Evolutionary conservation across 768 basidiomycete species (phyloP).

Genomic region (Pisolithus sp.): DNA sequence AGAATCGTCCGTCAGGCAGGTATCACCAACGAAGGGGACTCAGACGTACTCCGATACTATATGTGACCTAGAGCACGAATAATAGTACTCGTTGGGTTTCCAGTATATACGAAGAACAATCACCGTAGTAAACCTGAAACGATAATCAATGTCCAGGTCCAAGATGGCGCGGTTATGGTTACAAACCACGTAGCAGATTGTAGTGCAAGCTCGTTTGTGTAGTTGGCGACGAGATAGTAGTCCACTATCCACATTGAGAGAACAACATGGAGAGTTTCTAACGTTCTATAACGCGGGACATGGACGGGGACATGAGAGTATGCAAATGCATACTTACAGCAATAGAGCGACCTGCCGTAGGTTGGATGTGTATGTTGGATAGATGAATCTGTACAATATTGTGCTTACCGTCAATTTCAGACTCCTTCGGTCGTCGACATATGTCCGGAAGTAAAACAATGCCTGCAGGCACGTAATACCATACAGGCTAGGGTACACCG

Average conservation of each 20-base stretch:
- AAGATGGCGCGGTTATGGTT: neutral
- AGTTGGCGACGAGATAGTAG: slow-evolving; percentile 1
- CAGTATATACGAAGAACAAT: neutral
- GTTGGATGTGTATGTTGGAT: neutral
- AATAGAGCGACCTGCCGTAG: slow-evolving; percentile 1
- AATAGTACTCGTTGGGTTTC: neutral
- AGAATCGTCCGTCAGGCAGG: neutral
- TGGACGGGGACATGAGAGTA: too few relatives aligned
- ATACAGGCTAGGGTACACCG: slow-evolving; percentile 15
- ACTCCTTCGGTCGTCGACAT: neutral
- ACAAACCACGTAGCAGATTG: slow-evolving; percentile 3
- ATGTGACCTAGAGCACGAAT: neutral
- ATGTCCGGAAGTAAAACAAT: slow-evolving; percentile 8
- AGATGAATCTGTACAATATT: neutral
- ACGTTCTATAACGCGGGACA: neutral
- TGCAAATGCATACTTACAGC: neutral
- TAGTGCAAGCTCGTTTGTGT: neutral
- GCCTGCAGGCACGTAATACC: slow-evolving; percentile 10
- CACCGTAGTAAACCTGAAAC: neutral
- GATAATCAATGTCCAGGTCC: neutral
- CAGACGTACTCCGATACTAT: slow-evolving; percentile 1
- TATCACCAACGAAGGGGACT: too few relatives aligned
- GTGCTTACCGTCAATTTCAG: slow-evolving; percentile 3
- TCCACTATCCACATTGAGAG: slow-evolving; percentile 5
- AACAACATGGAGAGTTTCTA: slow-evolving; percentile 5